Base-by-base conservation (phyloP, 768 basidiomycete species). In the Pleurotus salmoneostramineus region DNA sequence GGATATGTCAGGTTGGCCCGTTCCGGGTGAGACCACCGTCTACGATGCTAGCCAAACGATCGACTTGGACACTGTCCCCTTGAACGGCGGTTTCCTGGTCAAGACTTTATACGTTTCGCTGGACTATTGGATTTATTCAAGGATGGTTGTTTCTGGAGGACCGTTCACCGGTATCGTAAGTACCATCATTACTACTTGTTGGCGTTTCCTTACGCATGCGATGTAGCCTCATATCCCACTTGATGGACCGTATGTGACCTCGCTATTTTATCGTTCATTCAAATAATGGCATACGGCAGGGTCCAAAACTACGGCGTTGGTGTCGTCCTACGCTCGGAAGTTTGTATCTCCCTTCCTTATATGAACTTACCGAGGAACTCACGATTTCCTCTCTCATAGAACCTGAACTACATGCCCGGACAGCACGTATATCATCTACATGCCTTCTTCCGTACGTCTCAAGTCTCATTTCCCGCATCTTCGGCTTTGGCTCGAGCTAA, bases 61-160 rank as follows among this genome's bases (percentile, higher is more conserved):
- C 59, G 80, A 83, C 61, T 56, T 77, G 5, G 77, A 78, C 1
- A 71, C 56, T 37, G 71, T 73, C 1, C 63, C 70, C 0, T 63
- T 78, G 50, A 63, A 76, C 21, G 74, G 76, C 0, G 74, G 75
- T 0, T 62, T 77, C 52, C 62, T 83, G 34, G 59, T 79, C 60
- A 82, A 79, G 66, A 74, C 72, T 0, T 68, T 82, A 11, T 67
- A 70, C 6, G 60, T 83, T 10, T 76, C 75, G 11, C 62, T 82
- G 42, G 82, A 82, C 50, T 80, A 79, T 0, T 79, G 76, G 61
- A 33, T 79, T 58, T 60, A 74, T 10, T 68, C 69, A 7, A 61
- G 64, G 44, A 78, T 80, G 80, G 57, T 27, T 1, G 21, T 27
- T 27, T 27, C 21, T 27, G 21, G 21, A 27, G 21, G 21, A 27